Evolutionary conservation across 2,329 filamentous ascomycete species (phyloP).

Genomic region (Zalaria sp.): DNA sequence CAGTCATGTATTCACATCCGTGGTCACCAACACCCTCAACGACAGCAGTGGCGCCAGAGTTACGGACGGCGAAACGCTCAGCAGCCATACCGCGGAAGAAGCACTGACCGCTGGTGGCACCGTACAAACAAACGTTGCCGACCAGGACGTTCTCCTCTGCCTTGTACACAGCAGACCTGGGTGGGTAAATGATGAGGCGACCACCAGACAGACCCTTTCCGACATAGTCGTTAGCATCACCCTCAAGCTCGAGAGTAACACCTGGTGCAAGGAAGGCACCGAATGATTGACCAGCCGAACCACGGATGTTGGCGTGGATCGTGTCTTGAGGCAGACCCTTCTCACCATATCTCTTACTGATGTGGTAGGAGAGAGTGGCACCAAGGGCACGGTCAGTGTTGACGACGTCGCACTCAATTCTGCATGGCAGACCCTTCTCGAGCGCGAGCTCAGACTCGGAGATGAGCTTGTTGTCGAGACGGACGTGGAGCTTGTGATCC

Average conservation of each 20-base stretch:
- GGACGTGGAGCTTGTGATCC: conserved; percentile 83
- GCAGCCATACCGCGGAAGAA: conserved; percentile 97
- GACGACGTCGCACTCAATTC: conserved; percentile 90
- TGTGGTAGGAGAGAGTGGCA: conserved; percentile 88
- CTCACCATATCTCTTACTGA: conserved; percentile 85
- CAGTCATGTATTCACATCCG: conserved; percentile 98
- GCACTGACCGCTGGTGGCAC: conserved; percentile 77
- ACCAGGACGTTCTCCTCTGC: conserved; percentile 91
- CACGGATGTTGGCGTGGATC: conserved; percentile 91
- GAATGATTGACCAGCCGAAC: conserved; percentile 91
- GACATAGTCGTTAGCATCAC: conserved; percentile 92
- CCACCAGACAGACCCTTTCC: conserved; percentile 92
- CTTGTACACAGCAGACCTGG: conserved; percentile 80
- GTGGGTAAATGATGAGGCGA: conserved; percentile 84
- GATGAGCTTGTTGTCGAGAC: conserved; percentile 93
- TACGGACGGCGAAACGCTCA: conserved; percentile 91
- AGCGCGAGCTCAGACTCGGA: conserved; percentile 88
- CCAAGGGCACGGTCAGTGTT: conserved; percentile 93
- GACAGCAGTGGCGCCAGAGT: conserved; percentile 90
- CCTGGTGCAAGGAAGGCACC: conserved; percentile 87
- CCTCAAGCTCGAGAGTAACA: conserved; percentile 88
- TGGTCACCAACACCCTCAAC: conserved; percentile 95
- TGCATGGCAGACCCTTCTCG: conserved; percentile 82
- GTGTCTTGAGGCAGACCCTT: conserved; percentile 81
- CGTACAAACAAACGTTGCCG: conserved; percentile 90